Evolutionary conservation across 306 rosid genomes (phyloP), one percentile per base, ranked within the genome.

Genomic region (Biancaea sappan): DNA sequence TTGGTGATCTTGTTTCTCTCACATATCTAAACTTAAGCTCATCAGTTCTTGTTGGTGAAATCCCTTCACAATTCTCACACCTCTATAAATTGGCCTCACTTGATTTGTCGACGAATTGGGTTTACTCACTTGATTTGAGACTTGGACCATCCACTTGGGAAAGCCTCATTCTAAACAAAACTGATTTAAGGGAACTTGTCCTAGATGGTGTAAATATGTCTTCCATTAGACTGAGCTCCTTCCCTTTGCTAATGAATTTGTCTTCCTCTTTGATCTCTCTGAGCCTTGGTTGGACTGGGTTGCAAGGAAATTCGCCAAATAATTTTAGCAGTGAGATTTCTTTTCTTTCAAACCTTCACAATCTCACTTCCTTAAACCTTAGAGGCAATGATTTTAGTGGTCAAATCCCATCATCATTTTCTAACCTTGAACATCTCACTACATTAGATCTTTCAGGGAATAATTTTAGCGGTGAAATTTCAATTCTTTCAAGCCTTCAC

Each of bases 81-180:
- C 61, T 81, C 24, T 81, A 81, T n/a, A 81, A 71, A 48, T 66
- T 81, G 52, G 46, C 19, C 32, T 76, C 81, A 38, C 81, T 81
- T 57, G 67, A 58, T 76, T 71, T 81, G 8, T 51, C 35, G 1
- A 0, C 4, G 24, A n/a, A n/a, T 26, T n/a, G n/a, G n/a, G n/a
- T n/a, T n/a, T n/a, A n/a, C n/a, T n/a, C n/a, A n/a, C n/a, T n/a
- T n/a, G n/a, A n/a, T n/a, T n/a, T 25, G 0, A 47, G 22, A 34
- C 0, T 71, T 16, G 32, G n/a, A 15, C 41, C 40, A 29, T 14
- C 24, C 13, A 15, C 13, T 0, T 59, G 65, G 65, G 37, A 29
- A 59, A 59, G 16, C 2, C 62, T 56, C 62, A 26, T 56, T 26
- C 37, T 12, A 25, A 56, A 56, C 32, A 15, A 2, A 25, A 56